A percentile compares a stretch with the other conserved stretches of the same genome.
Evolutionary conservation across 257 asterid species (phyloP).

Genomic region (Jacaranda copaia): DNA sequence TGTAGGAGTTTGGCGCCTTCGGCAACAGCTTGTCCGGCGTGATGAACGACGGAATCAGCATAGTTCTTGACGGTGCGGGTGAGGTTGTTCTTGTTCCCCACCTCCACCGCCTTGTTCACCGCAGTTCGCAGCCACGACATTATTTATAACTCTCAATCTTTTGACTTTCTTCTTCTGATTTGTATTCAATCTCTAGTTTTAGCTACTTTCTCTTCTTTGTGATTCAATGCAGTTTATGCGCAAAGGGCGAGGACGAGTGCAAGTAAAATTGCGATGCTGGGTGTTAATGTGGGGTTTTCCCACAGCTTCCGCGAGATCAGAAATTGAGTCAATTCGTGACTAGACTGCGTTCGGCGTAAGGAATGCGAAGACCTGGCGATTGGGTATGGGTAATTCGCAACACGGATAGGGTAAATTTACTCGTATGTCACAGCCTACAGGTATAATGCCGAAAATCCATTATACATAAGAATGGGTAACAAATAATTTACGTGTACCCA

Average conservation of each 20-base stretch:
- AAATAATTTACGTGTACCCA: too few relatives aligned
- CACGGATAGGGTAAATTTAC: too few relatives aligned
- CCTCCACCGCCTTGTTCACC: slow-evolving; percentile 97
- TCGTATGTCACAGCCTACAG: too few relatives aligned
- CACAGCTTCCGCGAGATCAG: slow-evolving; percentile 21
- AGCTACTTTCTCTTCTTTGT: neutral
- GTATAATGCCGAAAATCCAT: too few relatives aligned
- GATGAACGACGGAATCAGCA: slow-evolving; percentile 93
- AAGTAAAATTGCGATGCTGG: slow-evolving; percentile 27
- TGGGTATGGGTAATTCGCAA: neutral
- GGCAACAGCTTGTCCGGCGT: slow-evolving; percentile 97
- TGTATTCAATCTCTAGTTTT: neutral
- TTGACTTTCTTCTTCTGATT: neutral
- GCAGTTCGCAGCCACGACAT: slow-evolving; percentile 99
- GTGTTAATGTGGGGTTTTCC: neutral
- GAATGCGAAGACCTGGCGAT: neutral
- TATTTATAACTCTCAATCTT: slow-evolving; percentile 28
- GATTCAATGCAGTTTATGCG: neutral
- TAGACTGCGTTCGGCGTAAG: slow-evolving; percentile 34
- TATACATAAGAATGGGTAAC: too few relatives aligned
- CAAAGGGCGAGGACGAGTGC: neutral
- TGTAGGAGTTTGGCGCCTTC: slow-evolving; percentile 93
- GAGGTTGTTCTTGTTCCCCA: slow-evolving; percentile 88
- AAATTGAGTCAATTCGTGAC: slow-evolving; percentile 23
- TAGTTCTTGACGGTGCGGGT: slow-evolving; percentile 89